phyloP scores from a whole-genome alignment of 2,329 filamentous ascomycete species.

The Mycosphaerella sp. region DNA sequence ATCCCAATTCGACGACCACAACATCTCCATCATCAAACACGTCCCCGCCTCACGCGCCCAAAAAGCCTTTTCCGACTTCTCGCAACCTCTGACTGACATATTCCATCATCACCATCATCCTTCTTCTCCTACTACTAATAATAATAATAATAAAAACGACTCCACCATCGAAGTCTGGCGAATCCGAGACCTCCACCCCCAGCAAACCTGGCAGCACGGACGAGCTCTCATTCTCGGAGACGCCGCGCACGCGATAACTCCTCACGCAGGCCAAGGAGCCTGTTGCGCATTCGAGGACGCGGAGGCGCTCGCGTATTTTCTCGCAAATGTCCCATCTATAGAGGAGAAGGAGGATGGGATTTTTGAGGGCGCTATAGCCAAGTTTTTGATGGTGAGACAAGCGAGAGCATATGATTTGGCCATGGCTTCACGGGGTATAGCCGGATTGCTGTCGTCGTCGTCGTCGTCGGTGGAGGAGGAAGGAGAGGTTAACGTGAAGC shows the following conservation, averaged over 20 bases:
- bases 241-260: conserved; percentile 8
- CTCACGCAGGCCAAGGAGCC: conserved; percentile 12
- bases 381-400: conserved; percentile 6
- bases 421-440: conserved; percentile 8
- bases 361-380: neutral
- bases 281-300: conserved; percentile 14
- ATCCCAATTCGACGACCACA: conserved; percentile 9
- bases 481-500: neutral
- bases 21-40: conserved; percentile 12
- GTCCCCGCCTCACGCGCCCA: conserved; percentile 8
- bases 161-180: conserved; percentile 15
- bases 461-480: too few relatives aligned
- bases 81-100: neutral
- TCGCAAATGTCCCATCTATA: neutral
- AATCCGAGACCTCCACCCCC: conserved; percentile 10
- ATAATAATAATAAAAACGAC: too few relatives aligned
- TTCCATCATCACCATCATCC: conserved; percentile 6
- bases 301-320: conserved; percentile 8
- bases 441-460: conserved; percentile 1
- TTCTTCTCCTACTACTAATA: too few relatives aligned
- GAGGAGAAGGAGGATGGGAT: too few relatives aligned
- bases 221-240: conserved; percentile 10
- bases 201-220: conserved; percentile 7
- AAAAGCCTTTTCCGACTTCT: conserved; percentile 6
- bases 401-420: conserved; percentile 9